Evolutionary conservation across 2,329 filamentous ascomycete species (phyloP).

Genomic region (Cordyceps tenuipes): DNA sequence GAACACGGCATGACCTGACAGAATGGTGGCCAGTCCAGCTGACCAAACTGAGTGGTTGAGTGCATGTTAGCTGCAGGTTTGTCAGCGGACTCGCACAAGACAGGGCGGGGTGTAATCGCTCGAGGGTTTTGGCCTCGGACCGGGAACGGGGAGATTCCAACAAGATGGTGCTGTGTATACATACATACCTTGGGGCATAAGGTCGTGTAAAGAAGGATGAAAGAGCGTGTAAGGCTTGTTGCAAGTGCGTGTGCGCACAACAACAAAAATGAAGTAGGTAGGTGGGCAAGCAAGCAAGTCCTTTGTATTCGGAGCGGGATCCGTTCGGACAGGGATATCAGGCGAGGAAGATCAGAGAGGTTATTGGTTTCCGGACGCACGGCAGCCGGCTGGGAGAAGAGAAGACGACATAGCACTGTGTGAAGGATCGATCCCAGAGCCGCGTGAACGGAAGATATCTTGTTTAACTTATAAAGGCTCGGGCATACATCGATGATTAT

Average conservation of each 20-base stretch:
- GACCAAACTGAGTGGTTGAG: slow-evolving; percentile 4
- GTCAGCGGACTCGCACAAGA: background rate
- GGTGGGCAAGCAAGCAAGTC: background rate
- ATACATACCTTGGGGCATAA: background rate
- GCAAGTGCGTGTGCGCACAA: background rate
- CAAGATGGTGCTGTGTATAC: background rate
- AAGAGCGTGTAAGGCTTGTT: background rate
- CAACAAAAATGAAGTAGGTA: too few relatives aligned
- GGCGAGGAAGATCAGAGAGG: background rate
- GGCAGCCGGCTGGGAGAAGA: background rate
- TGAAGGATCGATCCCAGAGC: background rate
- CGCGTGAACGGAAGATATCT: background rate
- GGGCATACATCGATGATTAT: background rate
- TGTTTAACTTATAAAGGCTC: background rate
- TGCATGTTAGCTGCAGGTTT: background rate
- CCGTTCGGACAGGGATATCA: background rate
- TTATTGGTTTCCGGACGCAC: background rate
- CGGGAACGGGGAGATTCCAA: background rate
- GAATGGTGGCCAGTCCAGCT: slow-evolving; percentile 3
- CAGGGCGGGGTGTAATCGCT: background rate
- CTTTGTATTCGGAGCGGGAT: background rate
- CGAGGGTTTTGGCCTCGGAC: background rate
- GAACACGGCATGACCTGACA: background rate
- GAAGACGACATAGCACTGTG: background rate
- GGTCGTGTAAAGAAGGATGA: background rate